Conservation (phyloP, 805 yeast species). For the Yarrowia deformans region DNA sequence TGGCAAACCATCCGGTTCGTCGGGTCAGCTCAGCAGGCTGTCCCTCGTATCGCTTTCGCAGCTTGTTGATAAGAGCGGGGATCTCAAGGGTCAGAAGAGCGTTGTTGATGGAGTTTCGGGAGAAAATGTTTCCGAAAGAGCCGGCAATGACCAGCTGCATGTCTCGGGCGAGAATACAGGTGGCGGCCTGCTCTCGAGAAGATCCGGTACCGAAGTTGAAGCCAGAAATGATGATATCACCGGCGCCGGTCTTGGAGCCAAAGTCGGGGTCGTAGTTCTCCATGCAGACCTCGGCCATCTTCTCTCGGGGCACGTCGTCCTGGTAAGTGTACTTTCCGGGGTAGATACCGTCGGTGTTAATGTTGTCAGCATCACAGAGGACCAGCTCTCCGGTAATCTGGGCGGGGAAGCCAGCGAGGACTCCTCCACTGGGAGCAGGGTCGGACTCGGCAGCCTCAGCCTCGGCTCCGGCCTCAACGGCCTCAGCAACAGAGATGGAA, state of each 20-base stretch:
- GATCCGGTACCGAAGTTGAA: conserved; percentile 98
- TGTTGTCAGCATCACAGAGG: conserved; percentile 89
- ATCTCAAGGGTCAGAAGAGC: conserved; percentile 93
- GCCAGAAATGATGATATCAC: conserved; percentile 91
- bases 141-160: conserved; percentile 94
- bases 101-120: conserved; percentile 94
- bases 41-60: conserved; percentile 70
- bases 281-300: conserved; percentile 99
- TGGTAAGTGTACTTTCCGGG: conserved; percentile 99
- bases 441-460: conserved; percentile 49
- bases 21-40: conserved; percentile 76
- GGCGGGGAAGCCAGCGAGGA: conserved; percentile 90
- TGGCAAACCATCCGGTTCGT: conserved; percentile 92
- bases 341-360: conserved; percentile 97
- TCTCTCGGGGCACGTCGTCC: conserved; percentile 92
- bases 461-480: conserved; percentile 51
- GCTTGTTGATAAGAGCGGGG: conserved; percentile 79
- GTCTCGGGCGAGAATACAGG: conserved; percentile 94
- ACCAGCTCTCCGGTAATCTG: conserved; percentile 89
- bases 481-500: conserved; percentile 49
- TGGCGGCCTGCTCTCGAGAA: conserved; percentile 98
- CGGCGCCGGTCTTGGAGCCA: conserved; percentile 76
- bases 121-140: conserved; percentile 95
- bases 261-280: conserved; percentile 96
- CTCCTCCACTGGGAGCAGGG: conserved; percentile 64